A percentile compares a stretch with the other conserved stretches of the same genome.
phyloP scores from a whole-genome alignment of 2,329 filamentous ascomycete genomes.

The Ustulina deusta region DNA sequence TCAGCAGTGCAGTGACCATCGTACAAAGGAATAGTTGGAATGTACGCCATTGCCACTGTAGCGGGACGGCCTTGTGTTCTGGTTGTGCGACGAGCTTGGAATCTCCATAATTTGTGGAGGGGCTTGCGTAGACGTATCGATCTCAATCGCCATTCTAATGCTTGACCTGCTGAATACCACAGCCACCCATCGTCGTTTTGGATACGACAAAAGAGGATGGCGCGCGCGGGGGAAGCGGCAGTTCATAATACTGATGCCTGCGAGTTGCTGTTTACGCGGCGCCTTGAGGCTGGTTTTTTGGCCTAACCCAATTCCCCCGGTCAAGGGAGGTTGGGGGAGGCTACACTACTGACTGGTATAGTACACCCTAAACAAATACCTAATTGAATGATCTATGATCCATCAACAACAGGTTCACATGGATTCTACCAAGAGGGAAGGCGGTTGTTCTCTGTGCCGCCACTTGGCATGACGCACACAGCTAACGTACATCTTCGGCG shows the following conservation, averaged over 20 bases:
- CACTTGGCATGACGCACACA: conserved; percentile 18
- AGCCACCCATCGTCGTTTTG: conserved; percentile 32
- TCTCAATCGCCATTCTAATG: conserved; percentile 34
- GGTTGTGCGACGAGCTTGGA: conserved; percentile 27
- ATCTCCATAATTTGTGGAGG: conserved; percentile 39
- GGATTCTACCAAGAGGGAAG: conserved; percentile 23
- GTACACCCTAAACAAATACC: not conserved
- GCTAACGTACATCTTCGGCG: conserved; percentile 10
- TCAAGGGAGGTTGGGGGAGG: conserved; percentile 30
- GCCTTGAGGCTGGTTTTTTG: conserved; percentile 33
- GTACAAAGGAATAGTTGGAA: conserved; percentile 40
- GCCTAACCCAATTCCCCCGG: conserved; percentile 25
- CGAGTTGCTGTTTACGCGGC: conserved; percentile 33
- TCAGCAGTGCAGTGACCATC: conserved; percentile 11
- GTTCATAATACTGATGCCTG: conserved; percentile 31
- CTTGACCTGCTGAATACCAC: conserved; percentile 44
- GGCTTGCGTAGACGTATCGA: conserved; percentile 35
- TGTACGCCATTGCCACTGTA: conserved; percentile 39
- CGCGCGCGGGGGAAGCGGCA: conserved; percentile 28
- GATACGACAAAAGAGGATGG: conserved; percentile 4
- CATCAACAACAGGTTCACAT: conserved; percentile 5
- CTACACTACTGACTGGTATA: conserved; percentile 2
- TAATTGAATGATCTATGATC: conserved; percentile 12
- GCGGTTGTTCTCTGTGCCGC: conserved; percentile 20
- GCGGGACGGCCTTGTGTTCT: conserved; percentile 19